A percentile compares a stretch with the other conserved stretches of the same genome.
These are phyloP conservation scores for Trypanosoma mega DNA, from an alignment of 208 protist species.

Conservation along the genomic window DNA sequence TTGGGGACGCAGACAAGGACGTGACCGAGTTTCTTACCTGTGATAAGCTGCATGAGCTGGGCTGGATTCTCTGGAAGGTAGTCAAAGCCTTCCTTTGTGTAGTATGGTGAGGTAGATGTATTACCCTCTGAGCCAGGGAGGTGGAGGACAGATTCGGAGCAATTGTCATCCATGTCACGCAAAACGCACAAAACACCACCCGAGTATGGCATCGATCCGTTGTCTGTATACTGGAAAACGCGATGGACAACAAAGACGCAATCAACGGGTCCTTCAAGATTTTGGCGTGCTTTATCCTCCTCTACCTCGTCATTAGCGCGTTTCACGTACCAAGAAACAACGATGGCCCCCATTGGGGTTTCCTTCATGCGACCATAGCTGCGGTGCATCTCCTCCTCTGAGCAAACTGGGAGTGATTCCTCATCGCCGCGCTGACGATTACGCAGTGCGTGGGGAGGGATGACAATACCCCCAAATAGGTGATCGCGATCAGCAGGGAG, in stretches of 20 bases:
- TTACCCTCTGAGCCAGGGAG: constrained; percentile 26
- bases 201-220: constrained; percentile 60
- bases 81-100: constrained; percentile 77
- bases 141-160: constrained; percentile 82
- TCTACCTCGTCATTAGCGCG: constrained; percentile 56
- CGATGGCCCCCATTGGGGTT: constrained; percentile 66
- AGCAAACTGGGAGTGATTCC: constrained; percentile 71
- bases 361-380: constrained; percentile 63
- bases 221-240: constrained; percentile 90
- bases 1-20: constrained; percentile 85
- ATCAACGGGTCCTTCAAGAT: constrained; percentile 59
- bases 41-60: constrained; percentile 83
- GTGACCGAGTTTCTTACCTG: constrained; percentile 86
- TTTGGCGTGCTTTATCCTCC: constrained; percentile 55
- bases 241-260: constrained; percentile 81
- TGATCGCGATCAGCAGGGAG: constrained; percentile 52
- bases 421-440: constrained; percentile 71
- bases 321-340: constrained; percentile 85
- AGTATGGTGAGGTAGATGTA: constrained; percentile 73
- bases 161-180: constrained; percentile 88
- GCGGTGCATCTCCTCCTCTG: constrained; percentile 55
- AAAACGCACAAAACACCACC: constrained; percentile 83
- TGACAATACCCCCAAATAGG: constrained; percentile 67
- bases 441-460: constrained; percentile 65
- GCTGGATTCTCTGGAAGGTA: constrained; percentile 80